These are phyloP conservation scores for Coniochaeta sp. DNA, from an alignment of 2,329 filamentous ascomycete species.

Conservation along the genomic window DNA sequence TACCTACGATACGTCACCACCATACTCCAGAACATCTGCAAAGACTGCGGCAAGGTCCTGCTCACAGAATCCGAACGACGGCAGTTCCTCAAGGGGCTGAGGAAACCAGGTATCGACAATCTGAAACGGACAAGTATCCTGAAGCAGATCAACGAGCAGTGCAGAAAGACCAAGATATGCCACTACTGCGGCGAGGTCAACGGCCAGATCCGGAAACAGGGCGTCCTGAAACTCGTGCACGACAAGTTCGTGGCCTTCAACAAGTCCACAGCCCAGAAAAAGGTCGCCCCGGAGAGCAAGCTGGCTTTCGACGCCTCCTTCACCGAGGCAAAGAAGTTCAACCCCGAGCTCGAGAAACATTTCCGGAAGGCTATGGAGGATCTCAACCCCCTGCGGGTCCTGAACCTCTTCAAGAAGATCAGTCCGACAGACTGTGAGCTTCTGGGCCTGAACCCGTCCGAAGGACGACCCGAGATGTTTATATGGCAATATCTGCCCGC, in stretches of 20 bases:
- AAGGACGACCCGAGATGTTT: conserved; percentile 91
- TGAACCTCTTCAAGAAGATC: conserved; percentile 89
- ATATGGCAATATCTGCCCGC: conserved; percentile 95
- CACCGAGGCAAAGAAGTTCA: conserved; percentile 65
- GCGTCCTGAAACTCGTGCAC: conserved; percentile 88
- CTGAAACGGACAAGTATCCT: conserved; percentile 74
- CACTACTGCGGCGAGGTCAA: conserved; percentile 77
- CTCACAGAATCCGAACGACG: conserved; percentile 75
- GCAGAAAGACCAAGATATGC: conserved; percentile 78
- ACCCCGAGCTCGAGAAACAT: conserved; percentile 83
- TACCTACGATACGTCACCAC: conserved; percentile 91
- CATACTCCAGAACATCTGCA: conserved; percentile 93
- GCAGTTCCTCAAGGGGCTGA: conserved; percentile 69
- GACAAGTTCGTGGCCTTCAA: conserved; percentile 88
- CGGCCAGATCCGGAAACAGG: conserved; percentile 85
- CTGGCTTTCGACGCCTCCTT: conserved; percentile 82
- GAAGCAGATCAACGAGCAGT: conserved; percentile 84
- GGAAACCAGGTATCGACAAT: conserved; percentile 78
- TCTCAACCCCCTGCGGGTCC: conserved; percentile 77
- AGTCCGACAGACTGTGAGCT: conserved; percentile 82
- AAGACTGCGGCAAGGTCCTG: conserved; percentile 80
- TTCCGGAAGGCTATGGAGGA: conserved; percentile 90
- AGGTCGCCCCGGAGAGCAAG: conserved; percentile 75
- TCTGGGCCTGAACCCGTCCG: conserved; percentile 76
- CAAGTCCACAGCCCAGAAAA: conserved; percentile 79